Conservation (phyloP, 2,329 filamentous ascomycete genomes). For the Proliferodiscus dingleyae region DNA sequence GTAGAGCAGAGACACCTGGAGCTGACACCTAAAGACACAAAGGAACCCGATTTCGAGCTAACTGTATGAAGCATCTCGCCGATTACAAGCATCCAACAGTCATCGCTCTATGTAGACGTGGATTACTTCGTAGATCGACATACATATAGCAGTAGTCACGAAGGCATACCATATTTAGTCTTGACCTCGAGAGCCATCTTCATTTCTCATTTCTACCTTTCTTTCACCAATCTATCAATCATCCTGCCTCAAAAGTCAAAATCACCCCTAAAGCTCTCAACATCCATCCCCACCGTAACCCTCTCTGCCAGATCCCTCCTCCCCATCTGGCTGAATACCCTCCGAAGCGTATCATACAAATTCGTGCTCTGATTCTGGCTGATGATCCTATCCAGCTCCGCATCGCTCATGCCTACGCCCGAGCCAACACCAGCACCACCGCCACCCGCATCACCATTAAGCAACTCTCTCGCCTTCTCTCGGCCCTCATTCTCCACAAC, state of each 20-base stretch:
- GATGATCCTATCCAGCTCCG: constrained; percentile 78
- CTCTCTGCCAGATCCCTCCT: constrained; percentile 80
- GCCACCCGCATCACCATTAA: constrained; percentile 54
- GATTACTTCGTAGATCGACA: too few relatives aligned
- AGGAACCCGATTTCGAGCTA: too few relatives aligned
- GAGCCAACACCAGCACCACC: too few relatives aligned
- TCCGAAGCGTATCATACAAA: constrained; percentile 84
- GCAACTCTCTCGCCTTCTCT: constrained; percentile 76
- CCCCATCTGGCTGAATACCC: constrained; percentile 97
- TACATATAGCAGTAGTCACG: too few relatives aligned
- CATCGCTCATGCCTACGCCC: constrained; percentile 66
- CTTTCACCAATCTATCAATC: too few relatives aligned
- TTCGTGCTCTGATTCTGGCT: constrained; percentile 96
- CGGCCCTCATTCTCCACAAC: constrained; percentile 81
- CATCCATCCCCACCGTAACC: constrained; percentile 85
- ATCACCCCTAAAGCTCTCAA: constrained; percentile 80
- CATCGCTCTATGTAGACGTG: too few relatives aligned
- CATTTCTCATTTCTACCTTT: not conserved
- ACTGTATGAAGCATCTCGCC: too few relatives aligned
- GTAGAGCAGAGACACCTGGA: too few relatives aligned
- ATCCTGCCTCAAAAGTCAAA: constrained; percentile 89
- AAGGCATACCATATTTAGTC: too few relatives aligned
- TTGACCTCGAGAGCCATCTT: too few relatives aligned
- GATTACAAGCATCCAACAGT: too few relatives aligned
- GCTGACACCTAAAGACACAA: too few relatives aligned